A percentile compares a stretch with the other conserved stretches of the same genome.
These are phyloP conservation scores for Multifurca ochricompacta DNA, from an alignment of 768 basidiomycete species.

Conservation along the genomic window DNA sequence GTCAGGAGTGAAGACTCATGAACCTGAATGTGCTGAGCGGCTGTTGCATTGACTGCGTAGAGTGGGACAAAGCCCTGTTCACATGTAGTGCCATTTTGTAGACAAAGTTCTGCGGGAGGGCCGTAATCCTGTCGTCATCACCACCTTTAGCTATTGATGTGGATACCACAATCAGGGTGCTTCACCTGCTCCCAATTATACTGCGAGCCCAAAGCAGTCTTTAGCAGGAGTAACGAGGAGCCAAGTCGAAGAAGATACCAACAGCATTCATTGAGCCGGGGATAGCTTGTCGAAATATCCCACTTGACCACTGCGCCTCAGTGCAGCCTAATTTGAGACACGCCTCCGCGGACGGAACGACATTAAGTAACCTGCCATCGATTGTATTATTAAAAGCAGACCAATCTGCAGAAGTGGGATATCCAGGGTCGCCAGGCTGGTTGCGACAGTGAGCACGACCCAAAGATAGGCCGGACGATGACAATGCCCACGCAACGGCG, in stretches of 20 bases:
- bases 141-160: background rate
- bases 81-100: constrained; percentile 14
- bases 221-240: background rate
- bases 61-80: constrained; percentile 16
- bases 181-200: constrained; percentile 21
- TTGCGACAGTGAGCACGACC: constrained; percentile 14
- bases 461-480: background rate
- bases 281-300: constrained; percentile 12
- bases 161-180: background rate
- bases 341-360: constrained; percentile 12
- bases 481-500: background rate
- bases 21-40: constrained; percentile 13
- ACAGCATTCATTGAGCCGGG: constrained; percentile 19
- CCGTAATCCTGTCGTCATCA: background rate
- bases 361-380: constrained; percentile 7
- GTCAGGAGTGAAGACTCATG: too few relatives aligned
- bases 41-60: constrained; percentile 19
- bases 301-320: constrained; percentile 14
- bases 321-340: constrained; percentile 13
- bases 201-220: background rate
- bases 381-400: constrained; percentile 11
- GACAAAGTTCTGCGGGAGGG: constrained; percentile 11
- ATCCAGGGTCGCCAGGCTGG: constrained; percentile 17
- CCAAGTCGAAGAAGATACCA: background rate
- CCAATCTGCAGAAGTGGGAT: constrained; percentile 11